Evolutionary conservation across 1,284 basidiomycete species (phyloP).

Genomic region (Boletellus deceptivus): DNA sequence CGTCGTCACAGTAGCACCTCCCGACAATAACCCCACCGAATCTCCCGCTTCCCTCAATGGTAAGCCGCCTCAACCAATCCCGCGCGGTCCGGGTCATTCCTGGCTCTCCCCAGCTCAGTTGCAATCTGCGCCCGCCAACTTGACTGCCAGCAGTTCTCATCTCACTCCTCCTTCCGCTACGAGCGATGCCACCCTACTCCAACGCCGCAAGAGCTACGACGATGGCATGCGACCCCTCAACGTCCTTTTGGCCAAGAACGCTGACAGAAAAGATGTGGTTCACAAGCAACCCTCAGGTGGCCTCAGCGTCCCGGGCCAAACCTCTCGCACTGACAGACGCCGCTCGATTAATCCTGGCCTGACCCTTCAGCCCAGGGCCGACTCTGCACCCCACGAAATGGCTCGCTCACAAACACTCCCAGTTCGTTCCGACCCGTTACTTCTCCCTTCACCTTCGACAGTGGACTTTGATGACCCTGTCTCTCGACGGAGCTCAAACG

Average conservation of each 20-base stretch:
- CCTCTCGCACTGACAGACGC: conserved; percentile 37
- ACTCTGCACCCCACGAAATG: conserved; percentile 37
- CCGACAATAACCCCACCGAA: conserved; percentile 16
- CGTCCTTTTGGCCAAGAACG: conserved; percentile 38
- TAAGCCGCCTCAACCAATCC: neutral
- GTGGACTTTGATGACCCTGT: conserved; percentile 15
- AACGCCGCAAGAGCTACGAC: conserved; percentile 58
- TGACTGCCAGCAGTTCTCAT: conserved; percentile 8
- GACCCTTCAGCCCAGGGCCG: conserved; percentile 34
- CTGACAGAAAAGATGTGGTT: conserved; percentile 4
- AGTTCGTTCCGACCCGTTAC: conserved; percentile 20
- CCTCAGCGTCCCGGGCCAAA: conserved; percentile 28
- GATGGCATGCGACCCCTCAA: conserved; percentile 55
- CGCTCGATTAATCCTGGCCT: conserved; percentile 44
- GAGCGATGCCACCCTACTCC: conserved; percentile 17
- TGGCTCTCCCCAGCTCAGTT: neutral
- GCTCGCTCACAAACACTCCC: conserved; percentile 35
- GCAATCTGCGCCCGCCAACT: conserved; percentile 23
- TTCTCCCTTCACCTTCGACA: conserved; percentile 17
- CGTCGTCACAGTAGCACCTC: conserved; percentile 43
- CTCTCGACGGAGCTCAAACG: conserved; percentile 21
- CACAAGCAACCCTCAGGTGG: conserved; percentile 6
- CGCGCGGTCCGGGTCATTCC: neutral
- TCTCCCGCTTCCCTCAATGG: conserved; percentile 4
- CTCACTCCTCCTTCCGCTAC: conserved; percentile 21